These are phyloP conservation scores for Hippophae gyantsensis DNA, from an alignment of 306 rosid genomes.

Conservation along the genomic window DNA sequence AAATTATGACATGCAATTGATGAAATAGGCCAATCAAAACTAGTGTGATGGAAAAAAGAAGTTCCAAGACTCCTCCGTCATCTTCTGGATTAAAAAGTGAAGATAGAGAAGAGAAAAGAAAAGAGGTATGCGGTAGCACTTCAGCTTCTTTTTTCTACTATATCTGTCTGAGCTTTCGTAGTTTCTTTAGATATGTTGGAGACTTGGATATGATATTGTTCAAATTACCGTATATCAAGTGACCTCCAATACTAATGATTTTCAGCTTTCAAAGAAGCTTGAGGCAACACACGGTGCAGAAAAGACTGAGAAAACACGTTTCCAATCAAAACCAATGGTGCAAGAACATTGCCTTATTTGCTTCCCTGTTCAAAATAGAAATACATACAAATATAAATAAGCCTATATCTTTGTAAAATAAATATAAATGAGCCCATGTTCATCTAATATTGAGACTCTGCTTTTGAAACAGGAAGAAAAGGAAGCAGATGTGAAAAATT, in stretches of 20 bases:
- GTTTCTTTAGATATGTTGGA: background rate
- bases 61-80: slow-evolving; percentile 28
- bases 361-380: slow-evolving; percentile 9
- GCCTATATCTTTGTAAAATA: background rate
- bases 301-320: slow-evolving; percentile 31
- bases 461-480: slow-evolving; percentile 42
- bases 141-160: slow-evolving; percentile 6
- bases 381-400: slow-evolving; percentile 8
- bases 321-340: slow-evolving; percentile 65
- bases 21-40: slow-evolving; percentile 45
- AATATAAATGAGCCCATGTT: background rate
- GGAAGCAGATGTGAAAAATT: slow-evolving; percentile 39
- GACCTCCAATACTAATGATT: background rate
- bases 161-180: too few relatives aligned
- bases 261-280: slow-evolving; percentile 38
- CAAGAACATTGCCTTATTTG: background rate
- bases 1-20: slow-evolving; percentile 3
- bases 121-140: slow-evolving; percentile 38
- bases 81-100: slow-evolving; percentile 37
- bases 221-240: background rate
- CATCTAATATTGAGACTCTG: slow-evolving; percentile 14
- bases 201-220: background rate
- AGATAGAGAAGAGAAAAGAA: slow-evolving; percentile 37
- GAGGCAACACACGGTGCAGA: slow-evolving; percentile 33
- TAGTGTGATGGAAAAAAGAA: slow-evolving; percentile 39